Evolutionary conservation across 2,329 filamentous ascomycete genomes (phyloP), one percentile per base, ranked within the genome.

Genomic region (Alternaria panax): DNA sequence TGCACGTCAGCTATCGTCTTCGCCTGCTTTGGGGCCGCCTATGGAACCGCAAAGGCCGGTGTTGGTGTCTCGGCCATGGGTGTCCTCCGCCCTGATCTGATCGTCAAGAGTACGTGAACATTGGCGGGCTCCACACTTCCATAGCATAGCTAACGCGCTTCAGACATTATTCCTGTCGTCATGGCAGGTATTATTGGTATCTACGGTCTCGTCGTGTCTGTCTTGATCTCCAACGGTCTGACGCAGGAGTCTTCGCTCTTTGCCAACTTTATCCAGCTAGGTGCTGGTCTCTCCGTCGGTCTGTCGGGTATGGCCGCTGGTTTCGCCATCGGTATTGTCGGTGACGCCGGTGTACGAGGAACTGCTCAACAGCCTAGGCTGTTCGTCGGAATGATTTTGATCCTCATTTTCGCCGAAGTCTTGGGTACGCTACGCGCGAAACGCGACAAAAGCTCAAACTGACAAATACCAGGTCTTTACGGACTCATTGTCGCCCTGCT

Each of bases 171-270:
- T 68, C 95, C 95, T 80, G 95, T 98, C 83, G 97, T 99, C 89
- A 99, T 99, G 95, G 95, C 95, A 86, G 95, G 95, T 98, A 99
- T 99, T 83, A 98, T 99, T 83, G 95, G 92, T 91, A 98, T 99
- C 82, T 99, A 84, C 79, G 82, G 82, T 69, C 79, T 84, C 54
- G 82, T 84, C 75, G 82, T 84, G 52, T 84, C 82, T 43, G 82
- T 84, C 72, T 72, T 84, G 69, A 84, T 84, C 77, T 84, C 82
- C 72, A 84, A 84, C 79, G 79, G 83, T 64, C 78, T 84, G 55
- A 73, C 72, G 51, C 82, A 84, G 65, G 66, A 80, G 41, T 77
- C 74, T 32, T 78, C 82, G 40, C 80, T 84, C 40, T 84, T 81
- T 77, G 76, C 80, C 65, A 80, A 80, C 70, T 84, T 84, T 79